Evolutionary conservation across 768 basidiomycete species (phyloP), one percentile per base, ranked within the genome.

Genomic region (Cubamyces sp.): DNA sequence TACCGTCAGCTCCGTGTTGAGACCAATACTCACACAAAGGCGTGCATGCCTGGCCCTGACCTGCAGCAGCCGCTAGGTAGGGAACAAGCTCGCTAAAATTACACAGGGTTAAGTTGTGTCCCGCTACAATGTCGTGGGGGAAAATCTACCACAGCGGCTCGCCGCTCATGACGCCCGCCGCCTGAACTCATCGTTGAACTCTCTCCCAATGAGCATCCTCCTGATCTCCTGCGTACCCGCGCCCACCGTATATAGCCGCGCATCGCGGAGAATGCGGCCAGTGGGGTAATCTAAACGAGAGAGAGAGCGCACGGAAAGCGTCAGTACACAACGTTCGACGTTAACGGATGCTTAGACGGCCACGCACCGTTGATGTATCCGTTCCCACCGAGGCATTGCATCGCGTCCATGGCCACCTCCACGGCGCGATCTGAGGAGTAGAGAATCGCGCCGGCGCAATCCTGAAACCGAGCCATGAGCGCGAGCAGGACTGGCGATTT

Each of bases 201-300:
- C 95, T 63, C 95, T 81, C 34, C 95, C 95, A 60, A 97, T 96
- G 61, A 96, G 76, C 94, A 96, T 96, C 60, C 95, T 82, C 66
- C 95, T 79, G 57, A 97, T 95, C 78, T 96, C 95, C 73, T 97
- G 96, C 23, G 95, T 95, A 18, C 96, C 96, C n/a, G 96, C 96
- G 26, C 96, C 96, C 61, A 98, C 94, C 25, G 92, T 87, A 73
- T 97, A 98, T 45, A 98, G 75, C 66, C 93, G 79, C 16, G 95
- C 83, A 71, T 98, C 96, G 50, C 95, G 84, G 47, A 97, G 77
- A 67, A 95, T 85, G 34, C 96, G 87, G 16, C 94, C 95, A 67
- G 88, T 84, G 3, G 94, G 92, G 69, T 96, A 98, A 66, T 98
- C 95, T 95, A 34, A 11, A 11, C 34, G 34, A 34, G 68, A n/a